phyloP scores from a whole-genome alignment of 805 yeast genomes.

The Ogataea angusta region DNA sequence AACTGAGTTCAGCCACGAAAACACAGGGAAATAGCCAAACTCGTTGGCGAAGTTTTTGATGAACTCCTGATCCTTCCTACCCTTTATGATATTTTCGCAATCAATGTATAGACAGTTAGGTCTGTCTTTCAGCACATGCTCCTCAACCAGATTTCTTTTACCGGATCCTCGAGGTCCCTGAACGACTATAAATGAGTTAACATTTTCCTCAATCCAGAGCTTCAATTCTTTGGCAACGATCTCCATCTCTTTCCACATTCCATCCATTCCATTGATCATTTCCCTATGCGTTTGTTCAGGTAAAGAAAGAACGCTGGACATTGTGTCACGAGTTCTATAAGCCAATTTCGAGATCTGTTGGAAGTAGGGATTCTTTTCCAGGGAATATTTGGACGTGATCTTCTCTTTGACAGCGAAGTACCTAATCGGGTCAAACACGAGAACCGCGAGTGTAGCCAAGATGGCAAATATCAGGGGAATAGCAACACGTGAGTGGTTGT shows the following conservation, averaged over 20 bases:
- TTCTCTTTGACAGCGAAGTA: constrained; percentile 73
- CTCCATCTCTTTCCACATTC: constrained; percentile 65
- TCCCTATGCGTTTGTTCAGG: constrained; percentile 12
- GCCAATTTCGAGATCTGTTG: constrained; percentile 35
- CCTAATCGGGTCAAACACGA: constrained; percentile 91
- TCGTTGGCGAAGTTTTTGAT: constrained; percentile 67
- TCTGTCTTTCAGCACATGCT: constrained; percentile 59
- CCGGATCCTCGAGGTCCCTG: constrained; percentile 97
- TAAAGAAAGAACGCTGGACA: constrained; percentile 22
- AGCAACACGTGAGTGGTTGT: constrained; percentile 77
- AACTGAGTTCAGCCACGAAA: constrained; percentile 85
- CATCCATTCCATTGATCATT: constrained; percentile 22
- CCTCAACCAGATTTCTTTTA: constrained; percentile 72
- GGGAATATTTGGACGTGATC: constrained; percentile 56
- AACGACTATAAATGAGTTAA: constrained; percentile 84
- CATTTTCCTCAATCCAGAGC: constrained; percentile 82
- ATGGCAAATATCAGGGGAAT: constrained; percentile 78
- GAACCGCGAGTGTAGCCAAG: constrained; percentile 75
- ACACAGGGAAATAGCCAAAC: constrained; percentile 89
- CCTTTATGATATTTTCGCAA: constrained; percentile 71
- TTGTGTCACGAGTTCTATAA: constrained; percentile 25
- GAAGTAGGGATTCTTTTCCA: constrained; percentile 41
- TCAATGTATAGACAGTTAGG: constrained; percentile 66
- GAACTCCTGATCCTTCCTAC: constrained; percentile 70
- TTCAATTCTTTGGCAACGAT: constrained; percentile 65